Base-by-base conservation (phyloP, 495 filamentous ascomycete species). In the Geopyxis carbonaria region DNA sequence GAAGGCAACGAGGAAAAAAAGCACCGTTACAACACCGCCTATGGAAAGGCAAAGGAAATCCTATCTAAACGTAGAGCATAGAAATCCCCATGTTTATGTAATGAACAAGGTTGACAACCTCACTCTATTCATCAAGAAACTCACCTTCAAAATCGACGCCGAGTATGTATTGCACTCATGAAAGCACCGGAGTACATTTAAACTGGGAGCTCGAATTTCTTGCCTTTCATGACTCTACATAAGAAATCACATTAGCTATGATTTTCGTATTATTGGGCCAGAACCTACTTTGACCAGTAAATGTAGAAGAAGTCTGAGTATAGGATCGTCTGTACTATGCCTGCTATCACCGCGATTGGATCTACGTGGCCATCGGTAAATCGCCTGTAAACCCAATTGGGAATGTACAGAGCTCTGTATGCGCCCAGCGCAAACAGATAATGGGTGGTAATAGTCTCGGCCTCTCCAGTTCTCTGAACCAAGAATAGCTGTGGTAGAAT, bases 271-370 rank as follows among this genome's bases (percentile, higher is more conserved):
- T n/a, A n/a, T n/a, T n/a, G n/a, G n/a, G n/a, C n/a, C n/a, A n/a
- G n/a, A n/a, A n/a, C n/a, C n/a, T n/a, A n/a, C n/a, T 91, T 93
- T 31, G 77, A 92, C 59, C 93, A 97, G 61, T 97, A 97, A 46
- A 97, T 93, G 67, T 82, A 97, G 68, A 97, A 97, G 65, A 97
- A 97, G 62, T 97, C 89, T 38, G 82, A 92, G 62, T 97, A 97
- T 37, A 95, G 66, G 20, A 95, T 59, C 14, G 91, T 95, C 67
- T 97, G 89, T 43, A 93, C 64, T 19, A 93, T 69, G 7, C 89
- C 89, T 6, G 89, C 89, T 27, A 84, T 44, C 29, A 91, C 75
- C 2, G 86, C 75, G 48, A 93, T 85, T 34, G 70, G 71, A 59
- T 94, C 85, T 43, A 76, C 71, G 62, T 77, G 72, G 45, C 65